A percentile compares a stretch with the other conserved stretches of the same genome.
These are phyloP conservation scores for Mallotus repandus DNA, from an alignment of 441 rosid species.

Conservation along the genomic window DNA sequence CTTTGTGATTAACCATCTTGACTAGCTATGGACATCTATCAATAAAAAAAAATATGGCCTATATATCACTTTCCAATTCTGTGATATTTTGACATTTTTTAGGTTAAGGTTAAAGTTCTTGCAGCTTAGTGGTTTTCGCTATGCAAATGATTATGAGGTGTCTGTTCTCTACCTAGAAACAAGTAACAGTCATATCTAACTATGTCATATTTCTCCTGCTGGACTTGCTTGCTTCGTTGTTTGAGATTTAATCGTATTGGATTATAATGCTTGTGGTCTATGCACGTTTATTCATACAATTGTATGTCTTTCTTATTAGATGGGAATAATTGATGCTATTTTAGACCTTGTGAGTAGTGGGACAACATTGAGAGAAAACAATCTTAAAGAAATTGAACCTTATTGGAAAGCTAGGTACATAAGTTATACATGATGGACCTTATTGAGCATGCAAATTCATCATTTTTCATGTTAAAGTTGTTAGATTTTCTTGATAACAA, in stretches of 20 bases:
- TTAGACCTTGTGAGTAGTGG: slow-evolving; percentile 99
- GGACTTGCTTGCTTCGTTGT: too few relatives aligned
- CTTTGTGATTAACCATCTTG: neutral
- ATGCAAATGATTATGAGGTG: neutral
- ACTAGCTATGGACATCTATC: neutral
- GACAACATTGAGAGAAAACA: slow-evolving; percentile 11
- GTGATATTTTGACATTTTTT: neutral
- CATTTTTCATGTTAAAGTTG: too few relatives aligned
- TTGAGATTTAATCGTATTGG: neutral
- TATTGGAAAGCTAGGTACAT: too few relatives aligned
- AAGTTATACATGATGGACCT: too few relatives aligned
- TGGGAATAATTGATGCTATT: slow-evolving; percentile 98
- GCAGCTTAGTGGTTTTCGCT: neutral
- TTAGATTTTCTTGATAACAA: too few relatives aligned
- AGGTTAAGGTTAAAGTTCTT: neutral
- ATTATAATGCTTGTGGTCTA: neutral
- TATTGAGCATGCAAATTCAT: too few relatives aligned
- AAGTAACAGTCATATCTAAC: too few relatives aligned
- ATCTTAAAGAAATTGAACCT: too few relatives aligned
- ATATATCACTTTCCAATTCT: neutral
- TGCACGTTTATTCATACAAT: neutral
- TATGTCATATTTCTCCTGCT: too few relatives aligned
- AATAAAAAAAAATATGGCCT: neutral
- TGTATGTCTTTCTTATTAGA: slow-evolving; percentile 43
- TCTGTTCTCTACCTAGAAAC: too few relatives aligned